A percentile compares a stretch with the other conserved stretches of the same genome.
Conservation (phyloP, 352 stramenopile species). For the Phytophthora niederhauseri region DNA sequence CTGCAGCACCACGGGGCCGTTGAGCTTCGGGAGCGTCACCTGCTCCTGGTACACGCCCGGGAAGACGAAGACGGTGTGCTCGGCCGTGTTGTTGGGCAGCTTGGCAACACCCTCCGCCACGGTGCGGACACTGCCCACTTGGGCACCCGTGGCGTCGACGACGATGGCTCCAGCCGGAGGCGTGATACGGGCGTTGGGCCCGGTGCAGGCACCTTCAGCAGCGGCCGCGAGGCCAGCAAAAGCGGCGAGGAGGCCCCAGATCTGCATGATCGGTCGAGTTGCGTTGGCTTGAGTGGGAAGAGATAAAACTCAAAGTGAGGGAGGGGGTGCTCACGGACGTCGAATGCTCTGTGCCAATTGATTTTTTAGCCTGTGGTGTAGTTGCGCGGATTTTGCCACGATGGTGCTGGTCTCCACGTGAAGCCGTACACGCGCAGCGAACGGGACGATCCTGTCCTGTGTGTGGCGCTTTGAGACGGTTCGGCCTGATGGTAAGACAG, state of each 20-base stretch:
- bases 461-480: neutral
- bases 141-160: neutral
- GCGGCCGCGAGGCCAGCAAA: conserved; percentile 9
- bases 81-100: neutral
- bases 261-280: conserved; percentile 13
- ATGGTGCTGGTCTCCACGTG: conserved; percentile 2
- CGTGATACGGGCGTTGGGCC: conserved; percentile 18
- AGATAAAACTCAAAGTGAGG: conserved; percentile 23
- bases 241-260: conserved; percentile 7
- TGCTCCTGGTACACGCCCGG: neutral
- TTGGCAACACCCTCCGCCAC: neutral
- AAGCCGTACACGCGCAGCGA: neutral
- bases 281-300: neutral
- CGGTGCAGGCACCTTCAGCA: conserved; percentile 14
- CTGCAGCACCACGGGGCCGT: neutral
- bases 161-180: neutral
- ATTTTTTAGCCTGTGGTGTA: neutral
- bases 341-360: too few species aligned
- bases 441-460: neutral
- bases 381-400: neutral
- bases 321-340: too few species aligned
- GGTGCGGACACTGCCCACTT: neutral
- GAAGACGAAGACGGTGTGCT: neutral
- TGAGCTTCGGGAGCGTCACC: neutral
- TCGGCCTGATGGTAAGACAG: neutral